Base-by-base conservation (phyloP, 495 filamentous ascomycete genomes). In the Lepraria neglecta region DNA sequence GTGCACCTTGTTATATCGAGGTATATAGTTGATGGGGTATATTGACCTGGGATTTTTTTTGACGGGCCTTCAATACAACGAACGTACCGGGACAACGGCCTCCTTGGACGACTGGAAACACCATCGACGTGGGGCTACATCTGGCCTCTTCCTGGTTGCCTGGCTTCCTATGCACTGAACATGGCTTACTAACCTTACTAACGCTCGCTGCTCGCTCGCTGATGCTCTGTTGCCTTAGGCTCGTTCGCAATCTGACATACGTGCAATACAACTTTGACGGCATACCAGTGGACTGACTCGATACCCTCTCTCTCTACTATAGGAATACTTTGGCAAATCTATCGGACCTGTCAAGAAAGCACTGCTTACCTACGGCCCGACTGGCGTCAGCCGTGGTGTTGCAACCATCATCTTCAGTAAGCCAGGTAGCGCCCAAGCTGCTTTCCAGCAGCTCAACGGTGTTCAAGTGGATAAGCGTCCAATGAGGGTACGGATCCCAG, bases 281-380 rank as follows among this genome's bases (percentile, higher is more conserved):
- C 58, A 56, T 53, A 60, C 67, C 58, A 62, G 48, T 70, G 61
- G 63, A 71, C 69, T 69, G 61, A 69, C 52, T 60, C 56, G 57
- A 55, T 63, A 55, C 40, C 50, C 44, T 56, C 51, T 70, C 59
- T 65, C 28, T 63, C 12, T 68, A 70, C 67, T 77, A 77, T 92
- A 98, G 94, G 94, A 97, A 78, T 98, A 96, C 75, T 96, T 98
- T 76, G 73, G 78, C 69, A 87, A 89, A 72, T 86, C 88, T 69
- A 82, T 95, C 76, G 95, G 92, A 48, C 86, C 89, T 55, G 87
- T 97, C 74, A 96, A 91, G 81, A 84, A 81, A 74, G 88, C 89
- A 53, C 83, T 89, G 70, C 80, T 98, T 68, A 90, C 88, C 38
- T 97, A 97, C 74, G 92, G 92, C 68, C 89, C 92, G 47, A 90